Conservation (phyloP, 352 stramenopile species). For the Globisporangium solare region DNA sequence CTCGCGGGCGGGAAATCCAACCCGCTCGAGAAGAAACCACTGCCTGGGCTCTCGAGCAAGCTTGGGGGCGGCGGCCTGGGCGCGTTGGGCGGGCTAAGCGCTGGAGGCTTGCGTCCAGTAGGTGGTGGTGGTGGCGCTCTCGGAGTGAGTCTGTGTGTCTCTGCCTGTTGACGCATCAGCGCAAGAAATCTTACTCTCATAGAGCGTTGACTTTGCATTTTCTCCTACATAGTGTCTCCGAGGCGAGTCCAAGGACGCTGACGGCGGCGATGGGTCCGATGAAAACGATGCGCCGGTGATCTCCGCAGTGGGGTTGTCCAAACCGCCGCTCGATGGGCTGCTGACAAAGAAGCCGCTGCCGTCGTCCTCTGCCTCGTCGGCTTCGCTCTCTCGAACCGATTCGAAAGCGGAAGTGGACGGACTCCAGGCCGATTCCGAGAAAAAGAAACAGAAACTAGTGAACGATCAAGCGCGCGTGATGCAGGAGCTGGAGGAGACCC, state of each 20-base stretch:
- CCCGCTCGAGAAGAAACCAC: slow-evolving; percentile 70
- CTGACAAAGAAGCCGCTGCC: slow-evolving; percentile 48
- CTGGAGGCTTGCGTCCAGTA: slow-evolving; percentile 35
- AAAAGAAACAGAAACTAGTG: slow-evolving; percentile 42
- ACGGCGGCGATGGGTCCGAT: slow-evolving; percentile 22
- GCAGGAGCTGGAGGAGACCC: slow-evolving; percentile 26
- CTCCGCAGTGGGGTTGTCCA: slow-evolving; percentile 33
- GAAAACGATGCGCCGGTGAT: slow-evolving; percentile 11
- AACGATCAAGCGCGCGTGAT: slow-evolving; percentile 39
- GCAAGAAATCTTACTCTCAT: not conserved
- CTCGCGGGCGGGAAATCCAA: slow-evolving; percentile 24
- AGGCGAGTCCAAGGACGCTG: slow-evolving; percentile 29
- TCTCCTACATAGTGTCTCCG: slow-evolving; percentile 18
- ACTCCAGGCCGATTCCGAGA: slow-evolving; percentile 29
- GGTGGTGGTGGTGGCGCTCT: slow-evolving; percentile 32
- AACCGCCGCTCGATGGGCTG: slow-evolving; percentile 39
- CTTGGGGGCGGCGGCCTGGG: slow-evolving; percentile 25
- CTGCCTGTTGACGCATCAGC: not conserved
- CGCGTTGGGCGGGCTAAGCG: slow-evolving; percentile 14
- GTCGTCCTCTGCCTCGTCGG: slow-evolving; percentile 13
- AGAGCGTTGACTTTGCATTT: not conserved
- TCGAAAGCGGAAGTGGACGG: slow-evolving; percentile 34
- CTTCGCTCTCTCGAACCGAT: slow-evolving; percentile 20
- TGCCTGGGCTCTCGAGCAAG: slow-evolving; percentile 39
- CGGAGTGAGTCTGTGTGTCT: slow-evolving; percentile 30